phyloP scores from a whole-genome alignment of 306 rosid species.

The Cicer arietinum region DNA sequence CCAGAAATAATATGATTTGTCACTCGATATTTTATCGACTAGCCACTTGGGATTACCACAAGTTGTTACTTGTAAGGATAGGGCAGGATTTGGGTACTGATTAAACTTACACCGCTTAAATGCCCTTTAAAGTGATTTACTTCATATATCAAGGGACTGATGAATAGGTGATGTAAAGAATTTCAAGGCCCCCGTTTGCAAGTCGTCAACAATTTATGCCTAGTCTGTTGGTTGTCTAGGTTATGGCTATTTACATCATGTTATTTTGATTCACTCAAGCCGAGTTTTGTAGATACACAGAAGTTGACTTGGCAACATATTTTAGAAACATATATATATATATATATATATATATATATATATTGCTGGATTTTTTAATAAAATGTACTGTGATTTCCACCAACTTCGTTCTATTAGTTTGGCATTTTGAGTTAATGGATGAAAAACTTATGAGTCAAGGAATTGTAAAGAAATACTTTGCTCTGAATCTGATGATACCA shows the following conservation, averaged over 20 bases:
- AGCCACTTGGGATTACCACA: slow-evolving; percentile 12
- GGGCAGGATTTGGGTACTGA: neutral
- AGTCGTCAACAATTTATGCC: slow-evolving; percentile 27
- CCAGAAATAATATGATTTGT: slow-evolving; percentile 14
- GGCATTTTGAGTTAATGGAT: slow-evolving; percentile 17
- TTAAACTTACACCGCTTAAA: slow-evolving; percentile 6
- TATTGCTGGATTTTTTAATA: slow-evolving; percentile 14
- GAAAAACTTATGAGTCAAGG: slow-evolving; percentile 28
- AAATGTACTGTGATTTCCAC: slow-evolving; percentile 1
- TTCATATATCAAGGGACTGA: slow-evolving; percentile 20
- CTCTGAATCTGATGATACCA: slow-evolving; percentile 39
- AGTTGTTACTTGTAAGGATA: slow-evolving; percentile 10
- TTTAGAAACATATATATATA: too few relatives aligned
- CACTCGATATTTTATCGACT: slow-evolving; percentile 20
- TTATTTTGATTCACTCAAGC: slow-evolving; percentile 35
- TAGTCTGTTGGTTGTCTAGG: slow-evolving; percentile 17
- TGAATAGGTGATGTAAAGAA: slow-evolving; percentile 36
- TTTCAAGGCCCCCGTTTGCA: slow-evolving; percentile 16
- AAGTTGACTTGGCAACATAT: slow-evolving; percentile 2
- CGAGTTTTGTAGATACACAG: slow-evolving; percentile 19
- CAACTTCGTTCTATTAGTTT: slow-evolving; percentile 23
- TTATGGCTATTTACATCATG: slow-evolving; percentile 4
- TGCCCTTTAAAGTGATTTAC: slow-evolving; percentile 9
- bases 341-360: too few relatives aligned
- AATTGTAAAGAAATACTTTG: slow-evolving; percentile 27